A percentile compares a stretch with the other conserved stretches of the same genome.
These are phyloP conservation scores for Citrus australasica DNA, from an alignment of 345 rosid species.

Conservation along the genomic window DNA sequence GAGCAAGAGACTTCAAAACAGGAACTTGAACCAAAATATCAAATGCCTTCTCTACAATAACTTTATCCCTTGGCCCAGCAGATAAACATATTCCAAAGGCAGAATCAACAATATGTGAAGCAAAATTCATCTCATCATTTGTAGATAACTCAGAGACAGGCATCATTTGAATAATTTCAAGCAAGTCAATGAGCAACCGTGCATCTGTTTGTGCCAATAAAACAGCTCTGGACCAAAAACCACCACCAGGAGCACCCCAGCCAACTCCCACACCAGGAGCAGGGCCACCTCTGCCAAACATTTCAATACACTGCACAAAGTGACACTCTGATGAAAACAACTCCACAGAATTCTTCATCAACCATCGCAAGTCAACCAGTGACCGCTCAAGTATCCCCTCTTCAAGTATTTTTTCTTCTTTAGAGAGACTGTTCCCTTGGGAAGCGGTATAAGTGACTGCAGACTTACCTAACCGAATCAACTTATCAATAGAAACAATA, in stretches of 20 bases:
- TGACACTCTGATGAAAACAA: constrained; percentile 54
- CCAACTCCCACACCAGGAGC: constrained; percentile 90
- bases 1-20: constrained; percentile 44
- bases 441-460: constrained; percentile 21
- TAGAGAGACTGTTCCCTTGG: constrained; percentile 33
- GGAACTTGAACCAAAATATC: constrained; percentile 60
- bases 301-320: constrained; percentile 61
- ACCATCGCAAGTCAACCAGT: constrained; percentile 41
- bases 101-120: constrained; percentile 43
- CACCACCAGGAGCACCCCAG: constrained; percentile 94
- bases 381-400: constrained; percentile 58
- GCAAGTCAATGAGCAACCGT: constrained; percentile 44
- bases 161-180: constrained; percentile 38
- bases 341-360: constrained; percentile 44
- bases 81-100: constrained; percentile 55
- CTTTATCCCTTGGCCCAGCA: constrained; percentile 65
- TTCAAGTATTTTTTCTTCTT: constrained; percentile 59
- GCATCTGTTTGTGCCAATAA: constrained; percentile 75
- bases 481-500: constrained; percentile 42
- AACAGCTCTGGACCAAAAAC: constrained; percentile 70
- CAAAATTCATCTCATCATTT: constrained; percentile 31
- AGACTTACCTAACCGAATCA: constrained; percentile 59
- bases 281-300: constrained; percentile 87
- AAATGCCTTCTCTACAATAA: constrained; percentile 54
- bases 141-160: constrained; percentile 16